Percentiles rank a stretch among this genome's conserved stretches.
Evolutionary conservation across 352 stramenopile genomes (phyloP).

Genomic region (Aphanomyces invadans): DNA sequence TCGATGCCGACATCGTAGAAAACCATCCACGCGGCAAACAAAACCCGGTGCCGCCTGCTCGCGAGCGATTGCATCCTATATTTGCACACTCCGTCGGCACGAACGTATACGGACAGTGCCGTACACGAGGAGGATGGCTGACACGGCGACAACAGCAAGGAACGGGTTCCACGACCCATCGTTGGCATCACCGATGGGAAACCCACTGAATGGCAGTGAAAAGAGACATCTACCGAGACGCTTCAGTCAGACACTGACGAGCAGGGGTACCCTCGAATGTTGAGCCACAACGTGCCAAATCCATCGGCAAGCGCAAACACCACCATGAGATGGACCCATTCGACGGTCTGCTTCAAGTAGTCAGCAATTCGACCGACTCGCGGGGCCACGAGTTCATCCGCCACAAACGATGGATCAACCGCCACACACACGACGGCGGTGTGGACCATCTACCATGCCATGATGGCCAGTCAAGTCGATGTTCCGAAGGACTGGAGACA

Average conservation of each 20-base stretch:
- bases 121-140: background rate
- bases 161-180: background rate
- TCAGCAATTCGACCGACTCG: background rate
- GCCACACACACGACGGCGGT: background rate
- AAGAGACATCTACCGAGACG: background rate
- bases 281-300: background rate
- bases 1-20: background rate
- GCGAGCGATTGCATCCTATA: background rate
- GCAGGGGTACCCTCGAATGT: background rate
- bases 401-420: background rate
- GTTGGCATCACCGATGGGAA: background rate
- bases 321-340: background rate
- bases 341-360: too few relatives aligned
- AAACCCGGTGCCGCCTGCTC: background rate
- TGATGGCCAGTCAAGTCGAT: background rate
- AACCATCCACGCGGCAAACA: background rate
- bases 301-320: constrained; percentile 4
- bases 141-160: background rate
- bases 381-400: background rate
- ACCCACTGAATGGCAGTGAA: background rate
- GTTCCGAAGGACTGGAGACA: too few relatives aligned
- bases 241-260: too few relatives aligned
- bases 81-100: background rate
- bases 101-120: too few relatives aligned
- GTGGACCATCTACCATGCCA: background rate